Evolutionary conservation across 805 yeast genomes (phyloP), one percentile per base, ranked within the genome.

Genomic region (Jamesozyma jinghongensis): DNA sequence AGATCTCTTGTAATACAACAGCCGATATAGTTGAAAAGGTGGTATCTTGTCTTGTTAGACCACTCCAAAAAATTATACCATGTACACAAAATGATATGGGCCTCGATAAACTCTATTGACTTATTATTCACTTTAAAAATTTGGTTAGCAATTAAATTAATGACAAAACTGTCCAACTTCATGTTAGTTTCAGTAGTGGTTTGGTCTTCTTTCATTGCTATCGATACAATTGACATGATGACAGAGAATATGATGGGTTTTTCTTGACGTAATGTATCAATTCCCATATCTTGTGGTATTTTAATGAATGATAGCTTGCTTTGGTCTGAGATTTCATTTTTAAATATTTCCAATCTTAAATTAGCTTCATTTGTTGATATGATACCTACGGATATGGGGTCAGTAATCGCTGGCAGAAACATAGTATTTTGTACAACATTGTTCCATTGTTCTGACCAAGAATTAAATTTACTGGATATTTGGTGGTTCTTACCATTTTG

Each of bases 41-140:
- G 92, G 48, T 80, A 79, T 36, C 94, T 74, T 42, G 94, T 75
- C 50, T 82, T 83, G 47, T 79, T 83, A 48, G 84, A 83, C 50
- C 84, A 66, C 59, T 85, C 95, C 0, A 95, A 84, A 3, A 85
- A 74, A 48, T 82, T 84, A 56, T 85, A 86, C 95, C 95, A 87
- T 22, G 80, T 59, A 19, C 82, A 72, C 39, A 82, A 65, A 5
- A 84, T 52, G 16, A 82, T 54, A 37, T 83, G 63, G 16, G 79
- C 65, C 56, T 80, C 79, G 31, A 86, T 63, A 29, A 85, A 60
- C 56, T 85, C 88, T 14, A 78, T 61, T 5, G 79, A 71, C 62
- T 85, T 87, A 41, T 75, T 70, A 16, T 95, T 95, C 19, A 73
- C 67, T 7, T 81, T 69, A 61, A 86, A 61, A 10, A 81, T 71